phyloP scores from a whole-genome alignment of 805 yeast species.

The Sugiyamaella lignohabitans region DNA sequence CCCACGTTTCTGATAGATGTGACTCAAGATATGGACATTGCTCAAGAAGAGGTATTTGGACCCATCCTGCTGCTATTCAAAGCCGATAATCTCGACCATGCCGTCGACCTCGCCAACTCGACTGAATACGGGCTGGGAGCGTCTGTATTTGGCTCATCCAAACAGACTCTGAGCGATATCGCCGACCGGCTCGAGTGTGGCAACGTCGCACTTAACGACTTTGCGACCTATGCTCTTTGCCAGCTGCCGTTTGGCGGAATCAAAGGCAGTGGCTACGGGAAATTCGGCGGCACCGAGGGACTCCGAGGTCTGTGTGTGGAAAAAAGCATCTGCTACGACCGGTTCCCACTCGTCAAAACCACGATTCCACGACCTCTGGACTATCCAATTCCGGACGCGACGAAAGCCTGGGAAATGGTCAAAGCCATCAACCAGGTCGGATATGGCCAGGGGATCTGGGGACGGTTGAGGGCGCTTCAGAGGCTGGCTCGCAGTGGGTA shows the following conservation, averaged over 20 bases:
- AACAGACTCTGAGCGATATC: constrained; percentile 51
- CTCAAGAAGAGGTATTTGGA: constrained; percentile 89
- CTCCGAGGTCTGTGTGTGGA: constrained; percentile 81
- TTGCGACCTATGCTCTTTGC: constrained; percentile 92
- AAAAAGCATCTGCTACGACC: constrained; percentile 83
- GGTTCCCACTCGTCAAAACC: constrained; percentile 59
- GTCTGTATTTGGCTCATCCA: constrained; percentile 73
- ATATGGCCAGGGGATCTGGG: constrained; percentile 63
- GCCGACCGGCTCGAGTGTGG: constrained; percentile 69
- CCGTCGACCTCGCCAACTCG: constrained; percentile 70
- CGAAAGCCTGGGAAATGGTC: constrained; percentile 85
- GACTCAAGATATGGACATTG: constrained; percentile 66
- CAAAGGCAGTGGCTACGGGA: constrained; percentile 91
- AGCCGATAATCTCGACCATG: constrained; percentile 60
- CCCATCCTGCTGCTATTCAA: constrained; percentile 78
- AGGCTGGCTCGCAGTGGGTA: constrained; percentile 10
- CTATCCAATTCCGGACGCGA: constrained; percentile 78
- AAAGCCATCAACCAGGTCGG: constrained; percentile 76
- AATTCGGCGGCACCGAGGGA: constrained; percentile 98
- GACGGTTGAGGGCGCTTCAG: constrained; percentile 25
- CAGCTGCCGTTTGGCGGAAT: constrained; percentile 97
- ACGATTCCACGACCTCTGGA: constrained; percentile 88
- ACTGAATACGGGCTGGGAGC: constrained; percentile 89
- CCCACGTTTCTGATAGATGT: constrained; percentile 89
- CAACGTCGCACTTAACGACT: constrained; percentile 94